phyloP scores from a whole-genome alignment of 805 yeast genomes.

The Cyberlindnera samutprakarnensis region DNA sequence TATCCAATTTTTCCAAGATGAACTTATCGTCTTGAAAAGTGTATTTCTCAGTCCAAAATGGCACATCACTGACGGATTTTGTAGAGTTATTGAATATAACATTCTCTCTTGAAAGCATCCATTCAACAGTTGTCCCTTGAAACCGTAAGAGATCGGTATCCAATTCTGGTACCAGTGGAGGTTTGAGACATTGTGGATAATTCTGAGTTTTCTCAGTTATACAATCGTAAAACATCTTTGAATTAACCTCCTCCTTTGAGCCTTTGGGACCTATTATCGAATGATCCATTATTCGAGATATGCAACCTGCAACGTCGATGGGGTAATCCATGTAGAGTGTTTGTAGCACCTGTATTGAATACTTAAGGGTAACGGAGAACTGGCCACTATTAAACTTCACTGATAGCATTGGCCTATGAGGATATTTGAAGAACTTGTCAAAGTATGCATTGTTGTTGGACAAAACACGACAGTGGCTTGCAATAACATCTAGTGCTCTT shows the following conservation, averaged over 20 bases:
- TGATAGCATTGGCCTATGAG: conserved; percentile 3
- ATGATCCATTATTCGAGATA: conserved; percentile 3
- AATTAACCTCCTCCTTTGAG: conserved; percentile 12
- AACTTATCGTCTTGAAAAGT: conserved; percentile 11
- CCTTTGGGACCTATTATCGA: neutral
- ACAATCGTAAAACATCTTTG: conserved; percentile 40
- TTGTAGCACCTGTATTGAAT: conserved; percentile 7
- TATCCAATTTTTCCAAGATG: conserved; percentile 29
- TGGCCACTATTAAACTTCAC: neutral
- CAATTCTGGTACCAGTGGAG: conserved; percentile 32
- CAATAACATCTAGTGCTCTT: too few species aligned
- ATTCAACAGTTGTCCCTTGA: conserved; percentile 46
- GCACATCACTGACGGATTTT: conserved; percentile 17
- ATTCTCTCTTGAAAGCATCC: conserved; percentile 51
- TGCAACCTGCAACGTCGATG: neutral
- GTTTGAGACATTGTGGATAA: conserved; percentile 7
- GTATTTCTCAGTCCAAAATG: conserved; percentile 15
- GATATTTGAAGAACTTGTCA: neutral
- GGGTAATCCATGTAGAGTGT: conserved; percentile 6
- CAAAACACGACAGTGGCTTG: too few species aligned
- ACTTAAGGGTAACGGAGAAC: conserved; percentile 2
- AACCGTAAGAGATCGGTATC: conserved; percentile 38
- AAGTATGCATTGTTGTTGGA: neutral
- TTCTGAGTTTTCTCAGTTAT: conserved; percentile 38
- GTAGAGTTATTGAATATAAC: conserved; percentile 26